Conservation (phyloP, 345 rosid species). For the Laguncularia racemosa region DNA sequence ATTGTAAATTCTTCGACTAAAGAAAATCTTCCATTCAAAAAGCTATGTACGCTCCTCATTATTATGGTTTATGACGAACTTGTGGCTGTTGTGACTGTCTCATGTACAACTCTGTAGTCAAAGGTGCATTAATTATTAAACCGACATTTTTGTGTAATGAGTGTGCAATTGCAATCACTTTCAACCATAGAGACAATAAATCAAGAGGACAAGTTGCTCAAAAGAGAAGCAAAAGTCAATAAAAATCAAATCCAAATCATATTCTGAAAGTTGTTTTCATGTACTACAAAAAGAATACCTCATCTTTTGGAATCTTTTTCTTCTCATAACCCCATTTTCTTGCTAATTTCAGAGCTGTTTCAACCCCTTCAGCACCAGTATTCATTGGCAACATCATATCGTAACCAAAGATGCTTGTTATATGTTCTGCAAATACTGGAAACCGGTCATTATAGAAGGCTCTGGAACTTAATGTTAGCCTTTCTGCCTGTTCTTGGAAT, state of each 20-base stretch:
- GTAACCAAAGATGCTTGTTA: slow-evolving; percentile 80
- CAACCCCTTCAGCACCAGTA: slow-evolving; percentile 98
- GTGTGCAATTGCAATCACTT: no score
- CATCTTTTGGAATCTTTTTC: slow-evolving; percentile 67
- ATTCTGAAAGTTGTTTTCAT: background rate
- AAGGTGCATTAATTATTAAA: no score
- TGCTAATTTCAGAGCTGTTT: slow-evolving; percentile 89
- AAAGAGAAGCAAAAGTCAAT: background rate
- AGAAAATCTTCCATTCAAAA: no score
- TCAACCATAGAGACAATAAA: no score
- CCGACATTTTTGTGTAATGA: no score
- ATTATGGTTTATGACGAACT: no score
- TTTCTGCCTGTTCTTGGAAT: slow-evolving; percentile 72
- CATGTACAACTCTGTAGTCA: no score
- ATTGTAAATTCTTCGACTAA: no score
- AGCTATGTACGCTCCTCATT: no score
- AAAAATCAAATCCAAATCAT: background rate
- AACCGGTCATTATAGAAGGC: slow-evolving; percentile 87
- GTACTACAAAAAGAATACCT: slow-evolving; percentile 28
- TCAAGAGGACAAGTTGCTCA: no score
- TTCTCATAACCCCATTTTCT: slow-evolving; percentile 95
- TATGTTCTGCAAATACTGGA: slow-evolving; percentile 69
- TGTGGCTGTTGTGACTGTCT: no score
- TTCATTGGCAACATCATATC: slow-evolving; percentile 99
- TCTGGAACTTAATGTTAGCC: slow-evolving; percentile 77